These are phyloP conservation scores for Fraxinus baroniana DNA, from an alignment of 305 asterid species.

Conservation along the genomic window DNA sequence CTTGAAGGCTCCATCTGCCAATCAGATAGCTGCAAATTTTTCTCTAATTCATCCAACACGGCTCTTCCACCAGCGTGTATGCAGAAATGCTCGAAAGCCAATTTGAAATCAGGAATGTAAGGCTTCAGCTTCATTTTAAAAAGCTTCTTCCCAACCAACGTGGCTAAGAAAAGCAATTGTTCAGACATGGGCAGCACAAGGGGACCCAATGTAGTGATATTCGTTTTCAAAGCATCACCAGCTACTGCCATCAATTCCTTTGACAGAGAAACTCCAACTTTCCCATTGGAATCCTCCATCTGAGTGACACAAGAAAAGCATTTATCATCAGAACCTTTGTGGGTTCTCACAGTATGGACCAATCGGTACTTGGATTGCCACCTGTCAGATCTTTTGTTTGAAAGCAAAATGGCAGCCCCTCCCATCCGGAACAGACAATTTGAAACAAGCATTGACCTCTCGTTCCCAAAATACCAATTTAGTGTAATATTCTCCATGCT, in stretches of 20 bases:
- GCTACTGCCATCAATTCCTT: slow-evolving; percentile 14
- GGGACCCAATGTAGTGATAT: slow-evolving; percentile 28
- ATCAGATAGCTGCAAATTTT: slow-evolving; percentile 24
- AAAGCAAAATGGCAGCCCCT: slow-evolving; percentile 50
- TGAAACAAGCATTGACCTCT: slow-evolving; percentile 63
- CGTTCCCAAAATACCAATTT: slow-evolving; percentile 30
- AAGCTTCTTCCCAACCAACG: neutral
- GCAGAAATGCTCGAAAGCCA: slow-evolving; percentile 35
- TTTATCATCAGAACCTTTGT: neutral
- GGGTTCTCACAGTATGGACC: neutral
- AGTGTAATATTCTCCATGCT: slow-evolving; percentile 31
- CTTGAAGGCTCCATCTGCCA: slow-evolving; percentile 32
- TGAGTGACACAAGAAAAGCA: neutral
- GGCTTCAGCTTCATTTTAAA: slow-evolving; percentile 14
- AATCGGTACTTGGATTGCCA: slow-evolving; percentile 17
- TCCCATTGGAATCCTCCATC: neutral
- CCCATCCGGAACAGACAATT: slow-evolving; percentile 71
- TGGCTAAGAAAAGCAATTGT: slow-evolving; percentile 16
- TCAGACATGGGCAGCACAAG: slow-evolving; percentile 29
- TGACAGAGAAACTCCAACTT: neutral
- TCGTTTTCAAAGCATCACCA: slow-evolving; percentile 28
- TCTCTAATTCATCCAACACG: slow-evolving; percentile 28
- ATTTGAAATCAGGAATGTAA: slow-evolving; percentile 27
- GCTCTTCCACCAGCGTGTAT: slow-evolving; percentile 35
- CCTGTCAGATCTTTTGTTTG: slow-evolving; percentile 29